These are phyloP conservation scores for Tolypocladium tropicale DNA, from an alignment of 2,329 filamentous ascomycete species.

Conservation along the genomic window DNA sequence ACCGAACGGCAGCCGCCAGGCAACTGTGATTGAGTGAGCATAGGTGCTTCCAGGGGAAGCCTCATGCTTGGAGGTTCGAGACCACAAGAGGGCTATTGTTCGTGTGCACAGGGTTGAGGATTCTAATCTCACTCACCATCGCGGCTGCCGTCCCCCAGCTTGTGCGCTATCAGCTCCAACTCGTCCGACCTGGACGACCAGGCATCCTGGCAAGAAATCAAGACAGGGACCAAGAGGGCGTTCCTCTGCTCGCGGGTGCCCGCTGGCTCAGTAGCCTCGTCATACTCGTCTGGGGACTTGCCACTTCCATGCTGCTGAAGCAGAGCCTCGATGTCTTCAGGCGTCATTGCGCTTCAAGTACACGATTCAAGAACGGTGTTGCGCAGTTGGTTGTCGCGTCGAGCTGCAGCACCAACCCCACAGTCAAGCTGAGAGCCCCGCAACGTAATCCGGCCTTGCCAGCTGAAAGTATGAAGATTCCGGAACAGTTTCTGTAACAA, in stretches of 20 bases:
- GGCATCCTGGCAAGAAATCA: conserved; percentile 27
- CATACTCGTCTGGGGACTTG: conserved; percentile 13
- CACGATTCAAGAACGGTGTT: background rate
- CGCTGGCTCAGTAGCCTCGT: conserved; percentile 14
- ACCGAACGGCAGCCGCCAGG: conserved; percentile 47
- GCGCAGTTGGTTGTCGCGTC: background rate
- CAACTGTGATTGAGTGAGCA: conserved; percentile 24
- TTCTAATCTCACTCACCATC: conserved; percentile 36
- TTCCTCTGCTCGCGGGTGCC: conserved; percentile 14
- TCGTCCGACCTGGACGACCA: conserved; percentile 28
- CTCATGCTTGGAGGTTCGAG: background rate
- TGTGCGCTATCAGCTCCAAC: conserved; percentile 37
- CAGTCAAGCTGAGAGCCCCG: background rate
- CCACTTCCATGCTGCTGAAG: conserved; percentile 22
- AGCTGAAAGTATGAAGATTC: no score
- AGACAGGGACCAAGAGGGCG: conserved; percentile 24
- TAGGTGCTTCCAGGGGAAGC: background rate
- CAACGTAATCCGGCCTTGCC: background rate
- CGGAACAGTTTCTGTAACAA: background rate
- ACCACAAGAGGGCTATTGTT: background rate
- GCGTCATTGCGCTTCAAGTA: conserved; percentile 14
- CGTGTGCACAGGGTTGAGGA: no score
- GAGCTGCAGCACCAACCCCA: background rate
- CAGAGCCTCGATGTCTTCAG: conserved; percentile 26
- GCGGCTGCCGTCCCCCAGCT: conserved; percentile 44